Evolutionary conservation across 495 filamentous ascomycete species (phyloP), one percentile per base, ranked within the genome.

Genomic region (Penicillium chermesinum): DNA sequence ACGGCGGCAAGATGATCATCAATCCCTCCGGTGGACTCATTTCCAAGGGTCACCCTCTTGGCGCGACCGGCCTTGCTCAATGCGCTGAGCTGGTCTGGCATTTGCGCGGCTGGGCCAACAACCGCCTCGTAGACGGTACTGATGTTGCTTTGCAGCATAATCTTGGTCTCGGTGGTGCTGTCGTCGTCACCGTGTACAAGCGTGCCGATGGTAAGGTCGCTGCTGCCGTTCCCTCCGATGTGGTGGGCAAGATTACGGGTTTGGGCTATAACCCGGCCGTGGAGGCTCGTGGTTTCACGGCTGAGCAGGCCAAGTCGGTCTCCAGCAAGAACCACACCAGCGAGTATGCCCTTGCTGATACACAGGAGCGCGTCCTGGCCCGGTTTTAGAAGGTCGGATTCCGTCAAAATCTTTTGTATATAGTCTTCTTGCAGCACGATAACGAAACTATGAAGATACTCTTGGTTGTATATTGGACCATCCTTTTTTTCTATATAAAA

Each of bases 71-170:
- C 27, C 71, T 98, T 35, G 93, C 93, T 12, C 93, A 98, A 69
- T 96, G 91, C 58, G 89, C 93, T 2, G 93, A 98, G 70, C 67
- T 98, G 34, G 88, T 94, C 17, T 98, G 93, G 93, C 93, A 98
- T 53, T 72, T 98, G 60, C 74, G 93, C 38, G 93, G 93, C 2
- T 96, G 93, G 93, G 93, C 91, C 9, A 95, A 90, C 59, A 96
- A 98, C 69, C 76, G 93, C 19, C 67, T 81, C 7, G 80, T 89
- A 7, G 68, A 76, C 13, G 78, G 80, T 13, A 88, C 89, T 0
- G 76, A 65, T 39, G 81, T 76, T 35, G 86, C 87, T 37, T 65
- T 98, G 66, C 93, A 96, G 71, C 93, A 98, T 65, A 98, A 98
- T 59, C 71, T 98, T 2, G 93, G 93, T 0, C 71, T 98, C 17